Conservation (phyloP, 805 yeast genomes). For the Hanseniaspora vineae region DNA sequence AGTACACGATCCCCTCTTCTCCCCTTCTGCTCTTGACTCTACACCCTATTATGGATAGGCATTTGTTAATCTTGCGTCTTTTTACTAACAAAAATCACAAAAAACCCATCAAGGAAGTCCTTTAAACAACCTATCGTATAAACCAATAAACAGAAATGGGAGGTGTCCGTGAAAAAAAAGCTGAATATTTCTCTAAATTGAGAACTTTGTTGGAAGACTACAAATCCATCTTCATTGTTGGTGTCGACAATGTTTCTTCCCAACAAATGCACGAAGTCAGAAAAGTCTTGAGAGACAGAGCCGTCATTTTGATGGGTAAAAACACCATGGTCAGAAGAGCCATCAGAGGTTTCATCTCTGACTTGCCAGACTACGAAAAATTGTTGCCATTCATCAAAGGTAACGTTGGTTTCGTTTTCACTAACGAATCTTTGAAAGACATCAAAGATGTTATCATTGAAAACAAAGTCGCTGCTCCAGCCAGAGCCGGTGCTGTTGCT, state of each 20-base stretch:
- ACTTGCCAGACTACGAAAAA: constrained; percentile 93
- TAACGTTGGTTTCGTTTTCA: constrained; percentile 99
- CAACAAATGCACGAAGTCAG: constrained; percentile 99
- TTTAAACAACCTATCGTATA: constrained; percentile 87
- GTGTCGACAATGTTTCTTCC: constrained; percentile 99
- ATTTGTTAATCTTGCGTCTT: too few relatives aligned
- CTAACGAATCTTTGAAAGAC: constrained; percentile 85
- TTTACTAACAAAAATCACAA: too few relatives aligned
- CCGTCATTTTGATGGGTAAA: constrained; percentile 98
- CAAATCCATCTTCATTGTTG: constrained; percentile 97
- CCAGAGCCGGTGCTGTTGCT: constrained; percentile 99
- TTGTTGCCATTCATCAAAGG: constrained; percentile 91
- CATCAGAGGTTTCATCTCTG: constrained; percentile 86
- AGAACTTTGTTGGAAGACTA: constrained; percentile 90
- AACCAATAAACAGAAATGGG: constrained; percentile 85
- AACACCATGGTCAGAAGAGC: constrained; percentile 99
- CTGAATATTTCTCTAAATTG: constrained; percentile 88
- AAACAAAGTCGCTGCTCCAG: constrained; percentile 99
- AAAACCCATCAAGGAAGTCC: constrained; percentile 24
- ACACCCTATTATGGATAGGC: too few relatives aligned
- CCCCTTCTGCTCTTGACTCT: too few relatives aligned
- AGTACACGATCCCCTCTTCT: too few relatives aligned
- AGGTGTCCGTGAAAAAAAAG: constrained; percentile 97
- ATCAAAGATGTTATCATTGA: constrained; percentile 78
- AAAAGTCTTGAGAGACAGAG: constrained; percentile 89